These are phyloP conservation scores for Phytophthora meadii DNA, from an alignment of 352 stramenopile species.

Conservation along the genomic window DNA sequence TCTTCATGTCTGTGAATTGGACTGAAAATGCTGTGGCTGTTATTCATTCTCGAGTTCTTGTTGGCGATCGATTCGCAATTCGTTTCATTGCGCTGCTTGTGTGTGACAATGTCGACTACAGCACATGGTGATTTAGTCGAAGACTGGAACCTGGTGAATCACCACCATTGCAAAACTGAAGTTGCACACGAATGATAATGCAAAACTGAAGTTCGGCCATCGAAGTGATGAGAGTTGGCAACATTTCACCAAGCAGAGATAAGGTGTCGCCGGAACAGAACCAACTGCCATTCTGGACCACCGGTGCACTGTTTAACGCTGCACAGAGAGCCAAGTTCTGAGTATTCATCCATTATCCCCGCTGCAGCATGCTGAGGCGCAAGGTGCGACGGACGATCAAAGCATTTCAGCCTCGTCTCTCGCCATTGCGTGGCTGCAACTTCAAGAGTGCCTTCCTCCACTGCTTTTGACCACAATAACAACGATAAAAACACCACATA, in stretches of 20 bases:
- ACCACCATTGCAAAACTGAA: constrained; percentile 10
- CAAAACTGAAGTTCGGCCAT: constrained; percentile 22
- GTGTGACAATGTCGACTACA: background rate
- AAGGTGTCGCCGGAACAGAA: constrained; percentile 15
- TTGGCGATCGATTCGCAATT: constrained; percentile 1
- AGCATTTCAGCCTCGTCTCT: constrained; percentile 9
- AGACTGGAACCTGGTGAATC: no score
- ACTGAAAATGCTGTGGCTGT: background rate
- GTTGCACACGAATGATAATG: constrained; percentile 10
- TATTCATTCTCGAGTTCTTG: constrained; percentile 9
- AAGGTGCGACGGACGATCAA: constrained; percentile 9
- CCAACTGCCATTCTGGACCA: background rate
- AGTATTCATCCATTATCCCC: constrained; percentile 29
- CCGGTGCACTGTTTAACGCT: constrained; percentile 15
- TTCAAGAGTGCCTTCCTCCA: constrained; percentile 8
- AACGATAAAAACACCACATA: background rate
- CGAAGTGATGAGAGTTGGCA: constrained; percentile 1
- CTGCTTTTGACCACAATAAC: no score
- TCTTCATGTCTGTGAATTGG: constrained; percentile 18
- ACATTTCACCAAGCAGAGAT: constrained; percentile 9
- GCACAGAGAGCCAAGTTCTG: background rate
- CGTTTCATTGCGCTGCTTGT: background rate
- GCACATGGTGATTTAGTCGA: no score
- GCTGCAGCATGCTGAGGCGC: constrained; percentile 10
- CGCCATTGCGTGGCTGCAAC: background rate